Conservation (phyloP, 31 red algal genomes). For the Endocladia muricata region DNA sequence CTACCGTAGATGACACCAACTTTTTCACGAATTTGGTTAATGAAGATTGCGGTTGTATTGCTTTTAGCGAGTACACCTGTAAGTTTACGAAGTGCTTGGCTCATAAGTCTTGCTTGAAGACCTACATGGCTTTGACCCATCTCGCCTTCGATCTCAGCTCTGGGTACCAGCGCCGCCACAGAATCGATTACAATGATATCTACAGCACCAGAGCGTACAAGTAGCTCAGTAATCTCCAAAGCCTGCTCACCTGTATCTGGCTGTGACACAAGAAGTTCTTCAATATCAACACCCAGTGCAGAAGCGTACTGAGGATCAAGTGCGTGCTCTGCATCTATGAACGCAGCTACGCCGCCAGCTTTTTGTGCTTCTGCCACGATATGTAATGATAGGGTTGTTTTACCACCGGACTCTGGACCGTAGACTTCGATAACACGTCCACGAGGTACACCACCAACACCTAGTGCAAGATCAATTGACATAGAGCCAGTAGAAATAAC, state of each 20-base stretch:
- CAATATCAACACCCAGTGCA: constrained; percentile 24
- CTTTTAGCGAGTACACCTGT: constrained; percentile 24
- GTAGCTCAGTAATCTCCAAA: constrained; percentile 42
- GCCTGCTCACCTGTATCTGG: constrained; percentile 52
- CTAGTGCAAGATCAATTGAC: constrained; percentile 41
- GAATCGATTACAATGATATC: constrained; percentile 58
- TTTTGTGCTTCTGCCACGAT: constrained; percentile 50
- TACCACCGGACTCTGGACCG: constrained; percentile 37
- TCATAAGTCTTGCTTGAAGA: constrained; percentile 50
- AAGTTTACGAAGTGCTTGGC: constrained; percentile 51
- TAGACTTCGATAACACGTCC: constrained; percentile 61
- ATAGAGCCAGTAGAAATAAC: constrained; percentile 30
- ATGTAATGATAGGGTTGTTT: constrained; percentile 45
- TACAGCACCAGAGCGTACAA: constrained; percentile 54
- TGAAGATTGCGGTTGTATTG: constrained; percentile 49
- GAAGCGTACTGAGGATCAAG: constrained; percentile 43
- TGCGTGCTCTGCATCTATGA: constrained; percentile 59
- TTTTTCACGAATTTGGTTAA: constrained; percentile 56
- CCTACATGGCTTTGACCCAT: constrained; percentile 56
- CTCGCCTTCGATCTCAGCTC: constrained; percentile 52
- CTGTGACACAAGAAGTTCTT: constrained; percentile 44
- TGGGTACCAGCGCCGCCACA: constrained; percentile 42
- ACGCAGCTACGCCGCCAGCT: constrained; percentile 34
- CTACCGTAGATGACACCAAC: constrained; percentile 55
- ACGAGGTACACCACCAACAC: constrained; percentile 34